These are phyloP conservation scores for Alternaria triticimaculans DNA, from an alignment of 2,329 filamentous ascomycete genomes.

Conservation along the genomic window DNA sequence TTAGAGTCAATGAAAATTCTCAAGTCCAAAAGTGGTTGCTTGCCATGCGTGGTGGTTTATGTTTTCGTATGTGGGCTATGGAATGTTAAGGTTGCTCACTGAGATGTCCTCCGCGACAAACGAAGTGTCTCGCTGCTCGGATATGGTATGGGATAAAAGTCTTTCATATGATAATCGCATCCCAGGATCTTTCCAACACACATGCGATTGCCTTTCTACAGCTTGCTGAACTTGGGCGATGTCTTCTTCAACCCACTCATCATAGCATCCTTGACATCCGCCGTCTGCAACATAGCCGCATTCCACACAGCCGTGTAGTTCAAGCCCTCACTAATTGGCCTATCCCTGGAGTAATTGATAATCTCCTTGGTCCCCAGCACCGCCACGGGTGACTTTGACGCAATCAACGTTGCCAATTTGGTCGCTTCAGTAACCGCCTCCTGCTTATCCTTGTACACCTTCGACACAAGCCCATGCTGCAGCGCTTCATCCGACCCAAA, in stretches of 20 bases:
- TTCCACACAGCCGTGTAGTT: slow-evolving; percentile 91
- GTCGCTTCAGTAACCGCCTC: slow-evolving; percentile 68
- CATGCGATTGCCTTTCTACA: slow-evolving; percentile 57
- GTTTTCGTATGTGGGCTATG: slow-evolving; percentile 1
- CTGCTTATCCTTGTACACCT: slow-evolving; percentile 66
- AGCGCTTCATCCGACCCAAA: slow-evolving; percentile 74
- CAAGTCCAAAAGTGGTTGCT: slow-evolving; percentile 40
- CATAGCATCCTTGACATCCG: slow-evolving; percentile 77
- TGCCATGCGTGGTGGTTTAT: slow-evolving; percentile 8
- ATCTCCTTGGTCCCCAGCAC: slow-evolving; percentile 88
- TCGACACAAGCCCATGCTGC: slow-evolving; percentile 72
- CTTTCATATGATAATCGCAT: background rate
- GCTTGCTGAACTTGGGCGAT: slow-evolving; percentile 83
- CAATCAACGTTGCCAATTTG: slow-evolving; percentile 69
- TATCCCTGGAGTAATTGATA: slow-evolving; percentile 80
- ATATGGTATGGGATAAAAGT: background rate
- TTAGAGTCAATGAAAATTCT: slow-evolving; percentile 54
- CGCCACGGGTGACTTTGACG: slow-evolving; percentile 84
- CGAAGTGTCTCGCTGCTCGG: slow-evolving; percentile 66
- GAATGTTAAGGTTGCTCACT: background rate
- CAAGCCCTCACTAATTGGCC: slow-evolving; percentile 77
- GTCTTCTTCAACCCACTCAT: slow-evolving; percentile 78
- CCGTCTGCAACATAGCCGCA: slow-evolving; percentile 78
- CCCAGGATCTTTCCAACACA: background rate
- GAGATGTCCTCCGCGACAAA: background rate